These are phyloP conservation scores for Amylocystis lapponica DNA, from an alignment of 768 basidiomycete species.

Conservation along the genomic window DNA sequence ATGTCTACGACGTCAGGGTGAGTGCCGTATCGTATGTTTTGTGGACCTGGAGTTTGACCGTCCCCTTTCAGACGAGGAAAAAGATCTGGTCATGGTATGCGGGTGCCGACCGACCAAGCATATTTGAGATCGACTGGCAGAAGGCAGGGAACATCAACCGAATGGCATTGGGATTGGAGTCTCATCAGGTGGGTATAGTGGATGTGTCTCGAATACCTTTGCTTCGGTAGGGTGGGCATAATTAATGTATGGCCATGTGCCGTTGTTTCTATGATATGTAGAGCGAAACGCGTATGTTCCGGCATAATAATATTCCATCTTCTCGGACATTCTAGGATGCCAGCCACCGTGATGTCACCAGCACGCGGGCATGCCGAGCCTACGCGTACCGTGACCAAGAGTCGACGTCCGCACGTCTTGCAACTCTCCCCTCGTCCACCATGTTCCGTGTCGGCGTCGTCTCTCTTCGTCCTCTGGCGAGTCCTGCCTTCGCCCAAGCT, in stretches of 20 bases:
- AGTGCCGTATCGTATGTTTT: slow-evolving; percentile 12
- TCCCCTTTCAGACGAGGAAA: slow-evolving; percentile 27
- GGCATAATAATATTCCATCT: too few species aligned
- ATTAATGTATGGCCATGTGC: too few species aligned
- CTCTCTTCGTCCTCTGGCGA: slow-evolving; percentile 17
- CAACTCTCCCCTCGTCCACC: slow-evolving; percentile 2
- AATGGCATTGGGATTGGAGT: slow-evolving; percentile 66
- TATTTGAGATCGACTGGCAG: slow-evolving; percentile 79
- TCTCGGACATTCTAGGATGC: background rate
- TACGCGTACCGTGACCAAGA: background rate
- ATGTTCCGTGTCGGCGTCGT: slow-evolving; percentile 25
- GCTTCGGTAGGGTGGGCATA: slow-evolving; percentile 15
- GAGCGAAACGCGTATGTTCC: background rate
- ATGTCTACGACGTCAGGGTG: slow-evolving; percentile 67
- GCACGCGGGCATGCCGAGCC: slow-evolving; percentile 2
- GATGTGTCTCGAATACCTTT: slow-evolving; percentile 48
- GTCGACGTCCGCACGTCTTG: background rate
- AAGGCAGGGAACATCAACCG: slow-evolving; percentile 46
- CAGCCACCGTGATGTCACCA: background rate
- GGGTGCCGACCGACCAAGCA: slow-evolving; percentile 50
- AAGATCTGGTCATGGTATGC: slow-evolving; percentile 63
- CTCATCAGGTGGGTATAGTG: slow-evolving; percentile 59
- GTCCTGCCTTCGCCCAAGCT: slow-evolving; percentile 14
- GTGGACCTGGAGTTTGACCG: background rate
- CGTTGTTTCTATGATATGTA: background rate